Percentiles rank a stretch among this genome's conserved stretches.
phyloP scores from a whole-genome alignment of 1,139 yeast species.

The Yamadazyma songkhlaensis region DNA sequence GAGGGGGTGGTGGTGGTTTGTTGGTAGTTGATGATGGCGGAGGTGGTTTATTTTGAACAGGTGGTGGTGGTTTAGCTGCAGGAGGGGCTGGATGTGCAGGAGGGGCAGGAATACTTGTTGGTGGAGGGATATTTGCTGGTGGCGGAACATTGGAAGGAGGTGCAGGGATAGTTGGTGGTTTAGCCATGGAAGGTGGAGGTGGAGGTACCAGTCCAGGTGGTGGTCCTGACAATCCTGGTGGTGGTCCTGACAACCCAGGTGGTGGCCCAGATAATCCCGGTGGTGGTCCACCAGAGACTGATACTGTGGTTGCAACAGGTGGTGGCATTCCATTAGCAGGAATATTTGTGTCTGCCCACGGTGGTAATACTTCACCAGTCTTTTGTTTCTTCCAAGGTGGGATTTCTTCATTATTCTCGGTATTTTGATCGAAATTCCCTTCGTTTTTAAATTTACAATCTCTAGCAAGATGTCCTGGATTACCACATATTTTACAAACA shows the following conservation, averaged over 20 bases:
- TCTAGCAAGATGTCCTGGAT: slow-evolving; percentile 80
- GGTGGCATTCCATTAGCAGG: slow-evolving; percentile 16
- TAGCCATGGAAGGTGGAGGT: slow-evolving; percentile 25
- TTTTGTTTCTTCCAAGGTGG: slow-evolving; percentile 16
- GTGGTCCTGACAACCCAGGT: too few relatives aligned
- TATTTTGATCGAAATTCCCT: background rate
- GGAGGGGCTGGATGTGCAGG: slow-evolving; percentile 18
- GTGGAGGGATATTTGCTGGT: slow-evolving; percentile 2
- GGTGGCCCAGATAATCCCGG: slow-evolving; percentile 14
- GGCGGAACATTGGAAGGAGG: slow-evolving; percentile 21
- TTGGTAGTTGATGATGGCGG: slow-evolving; percentile 8
- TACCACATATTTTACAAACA: slow-evolving; percentile 77
- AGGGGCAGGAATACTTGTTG: slow-evolving; percentile 18
- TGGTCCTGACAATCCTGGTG: slow-evolving; percentile 22
- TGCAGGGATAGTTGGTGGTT: slow-evolving; percentile 17
- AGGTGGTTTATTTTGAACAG: slow-evolving; percentile 17
- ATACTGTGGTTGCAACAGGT: too few relatives aligned
- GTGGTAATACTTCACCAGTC: slow-evolving; percentile 9
- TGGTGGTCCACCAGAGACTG: slow-evolving; percentile 21
- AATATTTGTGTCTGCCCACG: slow-evolving; percentile 7
- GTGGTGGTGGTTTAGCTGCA: slow-evolving; percentile 9
- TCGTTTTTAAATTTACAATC: slow-evolving; percentile 58
- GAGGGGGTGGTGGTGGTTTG: slow-evolving; percentile 2
- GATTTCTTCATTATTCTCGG: slow-evolving; percentile 2
- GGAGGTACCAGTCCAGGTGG: slow-evolving; percentile 30